phyloP scores from a whole-genome alignment of 768 basidiomycete species.

The Neoboletus magnificus region DNA sequence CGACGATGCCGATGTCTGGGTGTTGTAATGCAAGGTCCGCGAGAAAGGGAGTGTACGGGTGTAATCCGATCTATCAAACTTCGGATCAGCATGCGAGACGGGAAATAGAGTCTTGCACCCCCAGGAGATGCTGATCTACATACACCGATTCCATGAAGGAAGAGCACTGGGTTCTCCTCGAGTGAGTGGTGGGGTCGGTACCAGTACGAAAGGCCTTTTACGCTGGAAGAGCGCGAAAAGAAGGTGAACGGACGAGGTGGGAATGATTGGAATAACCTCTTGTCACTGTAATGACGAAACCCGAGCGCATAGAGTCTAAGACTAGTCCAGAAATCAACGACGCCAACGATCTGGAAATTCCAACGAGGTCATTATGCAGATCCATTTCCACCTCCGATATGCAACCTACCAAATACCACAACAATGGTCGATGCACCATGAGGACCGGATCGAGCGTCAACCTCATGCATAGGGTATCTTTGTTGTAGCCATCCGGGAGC shows the following conservation, averaged over 20 bases:
- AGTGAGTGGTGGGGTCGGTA: constrained; percentile 46
- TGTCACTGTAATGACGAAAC: constrained; percentile 51
- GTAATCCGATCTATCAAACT: constrained; percentile 52
- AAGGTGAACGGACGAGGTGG: constrained; percentile 50
- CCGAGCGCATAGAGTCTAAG: constrained; percentile 40
- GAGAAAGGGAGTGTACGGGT: constrained; percentile 54
- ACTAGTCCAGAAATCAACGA: constrained; percentile 47
- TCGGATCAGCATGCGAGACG: background rate
- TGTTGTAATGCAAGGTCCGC: constrained; percentile 40
- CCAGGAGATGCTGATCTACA: background rate
- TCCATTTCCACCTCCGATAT: background rate
- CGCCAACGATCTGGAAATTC: constrained; percentile 45
- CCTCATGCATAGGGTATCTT: constrained; percentile 43
- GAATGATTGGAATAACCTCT: constrained; percentile 40
- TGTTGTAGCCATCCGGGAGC: constrained; percentile 40
- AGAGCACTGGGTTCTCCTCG: constrained; percentile 52
- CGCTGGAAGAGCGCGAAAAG: constrained; percentile 40
- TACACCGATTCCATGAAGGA: constrained; percentile 70
- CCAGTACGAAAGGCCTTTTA: constrained; percentile 42
- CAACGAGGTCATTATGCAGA: background rate
- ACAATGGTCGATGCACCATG: constrained; percentile 53
- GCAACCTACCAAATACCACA: constrained; percentile 58
- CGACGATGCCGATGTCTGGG: constrained; percentile 54
- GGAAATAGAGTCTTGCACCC: background rate
- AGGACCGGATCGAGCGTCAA: constrained; percentile 56